Conservation (phyloP, 2,329 filamentous ascomycete genomes). For the Acrodontium crateriforme region DNA sequence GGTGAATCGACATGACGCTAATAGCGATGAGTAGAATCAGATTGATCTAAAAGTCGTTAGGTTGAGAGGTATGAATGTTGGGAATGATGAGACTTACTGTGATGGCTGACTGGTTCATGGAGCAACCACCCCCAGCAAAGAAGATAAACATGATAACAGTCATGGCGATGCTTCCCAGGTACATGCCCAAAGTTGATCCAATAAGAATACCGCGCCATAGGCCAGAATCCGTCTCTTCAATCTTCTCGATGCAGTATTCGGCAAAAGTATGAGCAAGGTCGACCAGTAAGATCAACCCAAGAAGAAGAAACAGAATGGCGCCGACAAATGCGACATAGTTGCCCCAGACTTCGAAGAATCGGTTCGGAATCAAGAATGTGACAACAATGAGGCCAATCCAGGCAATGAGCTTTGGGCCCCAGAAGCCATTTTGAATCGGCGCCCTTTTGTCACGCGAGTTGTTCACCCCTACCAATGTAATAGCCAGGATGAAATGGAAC, state of each 20-base stretch:
- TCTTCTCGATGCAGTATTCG: conserved; percentile 86
- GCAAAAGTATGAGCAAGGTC: conserved; percentile 96
- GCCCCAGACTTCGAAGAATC: conserved; percentile 90
- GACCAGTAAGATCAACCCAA: conserved; percentile 83
- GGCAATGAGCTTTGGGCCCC: conserved; percentile 86
- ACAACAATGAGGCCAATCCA: conserved; percentile 80
- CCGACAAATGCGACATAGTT: conserved; percentile 82
- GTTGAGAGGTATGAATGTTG: not conserved
- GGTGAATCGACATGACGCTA: conserved; percentile 77
- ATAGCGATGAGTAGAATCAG: conserved; percentile 68
- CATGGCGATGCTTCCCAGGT: conserved; percentile 78
- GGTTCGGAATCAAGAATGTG: conserved; percentile 90
- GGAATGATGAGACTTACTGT: conserved; percentile 37
- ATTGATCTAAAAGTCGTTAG: conserved; percentile 45
- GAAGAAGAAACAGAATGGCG: conserved; percentile 83
- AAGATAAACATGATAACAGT: conserved; percentile 95
- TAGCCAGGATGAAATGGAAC: conserved; percentile 78
- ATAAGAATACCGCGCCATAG: conserved; percentile 79
- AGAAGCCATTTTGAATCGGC: conserved; percentile 91
- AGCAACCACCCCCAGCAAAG: conserved; percentile 68
- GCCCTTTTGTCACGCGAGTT: conserved; percentile 80
- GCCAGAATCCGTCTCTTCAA: conserved; percentile 74
- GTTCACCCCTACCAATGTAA: conserved; percentile 72
- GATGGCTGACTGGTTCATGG: conserved; percentile 95
- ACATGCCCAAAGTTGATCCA: conserved; percentile 89